phyloP scores from a whole-genome alignment of 73 alveolate genomes.

The Tetrahymena elliotti region DNA sequence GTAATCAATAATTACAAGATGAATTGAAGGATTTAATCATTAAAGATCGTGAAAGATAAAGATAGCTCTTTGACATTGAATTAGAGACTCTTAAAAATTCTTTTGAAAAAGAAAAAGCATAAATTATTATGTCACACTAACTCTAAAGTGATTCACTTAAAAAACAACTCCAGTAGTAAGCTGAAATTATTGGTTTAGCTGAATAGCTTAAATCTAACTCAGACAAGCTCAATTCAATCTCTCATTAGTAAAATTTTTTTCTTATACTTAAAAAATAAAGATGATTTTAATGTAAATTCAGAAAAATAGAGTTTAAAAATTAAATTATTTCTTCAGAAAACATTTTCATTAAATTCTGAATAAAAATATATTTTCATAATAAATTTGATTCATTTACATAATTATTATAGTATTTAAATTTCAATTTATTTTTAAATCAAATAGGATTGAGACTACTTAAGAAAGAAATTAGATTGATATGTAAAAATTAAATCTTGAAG shows the following conservation, averaged over 20 bases:
- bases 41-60: background rate
- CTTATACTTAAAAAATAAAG: too few relatives aligned
- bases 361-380: too few relatives aligned
- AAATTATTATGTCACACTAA: background rate
- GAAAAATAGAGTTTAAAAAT: too few relatives aligned
- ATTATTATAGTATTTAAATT: background rate
- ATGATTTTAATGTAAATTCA: too few relatives aligned
- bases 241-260: background rate
- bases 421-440: background rate
- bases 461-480: background rate
- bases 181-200: background rate
- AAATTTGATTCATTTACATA: too few relatives aligned
- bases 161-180: background rate
- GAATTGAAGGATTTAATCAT: background rate
- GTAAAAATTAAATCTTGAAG: background rate
- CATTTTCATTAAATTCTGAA: too few relatives aligned
- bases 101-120: background rate
- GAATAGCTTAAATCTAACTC: background rate
- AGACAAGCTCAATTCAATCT: background rate
- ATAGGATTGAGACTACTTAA: background rate
- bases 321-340: too few relatives aligned
- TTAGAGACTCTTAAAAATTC: background rate
- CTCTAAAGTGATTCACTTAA: background rate
- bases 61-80: background rate
- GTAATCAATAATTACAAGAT: background rate